Percentiles rank a stretch among this genome's conserved stretches.
These are phyloP conservation scores for Neofusicoccum sp. DNA, from an alignment of 2,329 filamentous ascomycete genomes.

Conservation along the genomic window DNA sequence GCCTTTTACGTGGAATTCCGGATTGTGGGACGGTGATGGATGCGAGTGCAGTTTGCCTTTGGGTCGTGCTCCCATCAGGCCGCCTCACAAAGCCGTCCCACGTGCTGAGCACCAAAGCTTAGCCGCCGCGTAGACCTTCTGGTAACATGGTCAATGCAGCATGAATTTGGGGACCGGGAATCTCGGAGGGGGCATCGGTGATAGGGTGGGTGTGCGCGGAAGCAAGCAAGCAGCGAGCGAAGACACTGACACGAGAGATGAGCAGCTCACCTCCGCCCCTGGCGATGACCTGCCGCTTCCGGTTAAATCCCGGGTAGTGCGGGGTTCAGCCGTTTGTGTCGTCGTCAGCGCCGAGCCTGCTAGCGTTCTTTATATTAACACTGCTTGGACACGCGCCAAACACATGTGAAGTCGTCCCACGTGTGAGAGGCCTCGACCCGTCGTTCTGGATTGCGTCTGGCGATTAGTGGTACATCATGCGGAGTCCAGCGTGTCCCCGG, in stretches of 20 bases:
- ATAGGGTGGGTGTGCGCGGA: background rate
- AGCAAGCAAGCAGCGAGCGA: background rate
- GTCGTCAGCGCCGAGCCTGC: background rate
- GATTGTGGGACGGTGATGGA: background rate
- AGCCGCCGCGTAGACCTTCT: background rate
- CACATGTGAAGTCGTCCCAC: background rate
- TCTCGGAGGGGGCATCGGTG: too few species aligned
- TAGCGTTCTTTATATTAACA: too few species aligned
- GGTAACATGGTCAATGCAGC: background rate
- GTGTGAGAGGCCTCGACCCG: background rate
- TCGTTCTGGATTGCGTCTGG: too few species aligned
- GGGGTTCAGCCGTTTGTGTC: background rate
- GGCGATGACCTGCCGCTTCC: conserved; percentile 7
- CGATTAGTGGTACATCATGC: background rate
- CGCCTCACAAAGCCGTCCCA: background rate
- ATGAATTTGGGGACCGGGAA: too few species aligned
- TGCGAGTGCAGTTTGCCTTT: background rate
- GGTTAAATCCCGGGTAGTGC: background rate
- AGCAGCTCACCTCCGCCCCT: background rate
- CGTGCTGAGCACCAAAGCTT: background rate
- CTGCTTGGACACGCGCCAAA: background rate
- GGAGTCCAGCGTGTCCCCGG: background rate
- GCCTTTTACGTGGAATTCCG: background rate
- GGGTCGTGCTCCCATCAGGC: background rate
- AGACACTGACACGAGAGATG: too few species aligned